Percentiles rank a stretch among this genome's conserved stretches.
Conservation (phyloP, 768 basidiomycete species). For the Suillus bovinus region DNA sequence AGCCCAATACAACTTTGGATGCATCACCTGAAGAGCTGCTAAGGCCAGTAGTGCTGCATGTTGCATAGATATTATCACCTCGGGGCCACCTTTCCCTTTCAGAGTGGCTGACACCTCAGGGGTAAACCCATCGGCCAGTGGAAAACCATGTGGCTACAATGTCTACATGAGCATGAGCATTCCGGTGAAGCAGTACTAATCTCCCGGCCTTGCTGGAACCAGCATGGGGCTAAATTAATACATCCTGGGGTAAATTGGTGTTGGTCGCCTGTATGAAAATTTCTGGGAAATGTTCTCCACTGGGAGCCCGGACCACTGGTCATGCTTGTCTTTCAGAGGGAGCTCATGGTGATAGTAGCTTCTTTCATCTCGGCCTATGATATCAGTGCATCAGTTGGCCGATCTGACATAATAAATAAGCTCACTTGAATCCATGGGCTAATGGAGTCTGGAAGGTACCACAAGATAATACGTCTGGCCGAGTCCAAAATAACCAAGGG, state of each 20-base stretch:
- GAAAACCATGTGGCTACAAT: not conserved
- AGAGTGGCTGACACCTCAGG: not conserved
- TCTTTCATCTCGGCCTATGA: not conserved
- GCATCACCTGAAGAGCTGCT: too few species aligned
- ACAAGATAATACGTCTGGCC: not conserved
- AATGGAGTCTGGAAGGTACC: not conserved
- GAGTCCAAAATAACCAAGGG: not conserved
- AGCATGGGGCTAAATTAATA: too few species aligned
- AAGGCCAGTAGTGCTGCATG: not conserved
- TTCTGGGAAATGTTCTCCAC: too few species aligned
- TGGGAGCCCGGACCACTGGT: too few species aligned
- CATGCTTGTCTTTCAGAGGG: too few species aligned
- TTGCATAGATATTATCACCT: not conserved
- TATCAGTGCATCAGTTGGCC: not conserved
- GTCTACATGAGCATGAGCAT: fast-evolving
- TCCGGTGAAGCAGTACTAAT: too few species aligned
- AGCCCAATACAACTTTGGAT: not conserved
- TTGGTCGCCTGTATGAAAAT: too few species aligned
- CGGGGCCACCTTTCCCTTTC: not conserved
- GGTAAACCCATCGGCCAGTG: not conserved
- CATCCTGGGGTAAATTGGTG: too few species aligned
- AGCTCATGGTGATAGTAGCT: not conserved
- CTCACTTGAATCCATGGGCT: not conserved
- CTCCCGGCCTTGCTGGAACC: too few species aligned
- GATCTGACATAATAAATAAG: fast-evolving